Conservation (phyloP, 2,329 filamentous ascomycete species). For the Fusarium xylarioides region DNA sequence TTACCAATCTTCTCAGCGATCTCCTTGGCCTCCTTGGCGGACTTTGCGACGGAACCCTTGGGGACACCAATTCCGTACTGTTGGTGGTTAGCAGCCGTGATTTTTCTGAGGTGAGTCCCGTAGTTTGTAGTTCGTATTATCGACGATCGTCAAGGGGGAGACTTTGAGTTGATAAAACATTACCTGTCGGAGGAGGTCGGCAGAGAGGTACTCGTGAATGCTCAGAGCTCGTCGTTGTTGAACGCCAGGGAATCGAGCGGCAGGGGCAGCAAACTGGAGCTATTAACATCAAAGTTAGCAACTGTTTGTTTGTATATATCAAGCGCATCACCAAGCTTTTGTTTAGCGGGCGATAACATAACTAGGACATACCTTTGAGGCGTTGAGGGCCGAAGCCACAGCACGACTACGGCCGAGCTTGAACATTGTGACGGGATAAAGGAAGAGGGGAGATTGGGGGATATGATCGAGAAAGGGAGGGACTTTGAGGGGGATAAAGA, state of each 20-base stretch:
- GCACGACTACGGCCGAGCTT: conserved; percentile 85
- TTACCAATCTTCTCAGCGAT: conserved; percentile 90
- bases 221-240: conserved; percentile 90
- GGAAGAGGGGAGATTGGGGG: conserved; percentile 19
- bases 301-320: neutral
- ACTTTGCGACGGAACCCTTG: conserved; percentile 85
- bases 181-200: conserved; percentile 84
- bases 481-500: conserved; percentile 5
- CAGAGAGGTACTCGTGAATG: conserved; percentile 98
- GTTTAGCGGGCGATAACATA: neutral
- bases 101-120: conserved; percentile 10
- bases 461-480: neutral
- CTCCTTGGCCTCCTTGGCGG: conserved; percentile 85
- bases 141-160: conserved; percentile 20
- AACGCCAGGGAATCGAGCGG: conserved; percentile 69
- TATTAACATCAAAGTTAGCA: conserved; percentile 28
- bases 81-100: conserved; percentile 30
- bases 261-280: conserved; percentile 52
- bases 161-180: conserved; percentile 31
- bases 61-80: conserved; percentile 96
- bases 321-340: conserved; percentile 12
- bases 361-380: conserved; percentile 71
- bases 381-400: conserved; percentile 80
- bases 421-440: conserved; percentile 71
- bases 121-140: conserved; percentile 20